Evolutionary conservation across 2,329 filamentous ascomycete genomes (phyloP), one percentile per base, ranked within the genome.

Genomic region (Geoglossum cookeanum): DNA sequence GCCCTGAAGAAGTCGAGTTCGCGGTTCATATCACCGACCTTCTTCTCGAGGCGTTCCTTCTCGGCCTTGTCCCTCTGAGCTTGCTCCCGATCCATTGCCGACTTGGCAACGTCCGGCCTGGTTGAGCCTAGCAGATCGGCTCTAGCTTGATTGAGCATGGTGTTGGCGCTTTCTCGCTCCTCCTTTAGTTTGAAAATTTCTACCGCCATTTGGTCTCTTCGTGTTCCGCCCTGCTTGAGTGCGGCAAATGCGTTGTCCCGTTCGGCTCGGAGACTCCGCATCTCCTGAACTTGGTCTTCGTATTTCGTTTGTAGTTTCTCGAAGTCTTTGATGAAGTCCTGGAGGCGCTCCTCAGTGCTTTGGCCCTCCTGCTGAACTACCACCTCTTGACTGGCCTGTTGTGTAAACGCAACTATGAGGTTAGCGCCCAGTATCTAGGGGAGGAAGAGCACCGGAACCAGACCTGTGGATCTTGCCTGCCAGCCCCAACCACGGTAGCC

Each of bases 1-100:
- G 69, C 65, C 44, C 72, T 68, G 4, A 68, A 72, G 59, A 74
- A 74, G 52, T 74, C 72, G 6, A 70, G 67, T 59, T 73, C 72
- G 8, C 69, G 69, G 48, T 64, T 66, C 53, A 69, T 71, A 55
- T 69, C 72, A 9, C 72, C 68, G 1, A 70, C 64, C 52, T 68
- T 69, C 48, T 66, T 66, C 57, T 69, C 65, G 15, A 72, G 62
- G 22, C 62, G 63, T 8, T 63, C 63, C 44, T 68, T 68, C 37
- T 69, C 67, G 49, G 60, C 65, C 0, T 74, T 60, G 7, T 65
- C 64, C 1, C 67, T 67, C 44, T 68, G 66, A 44, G 61, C 61
- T 59, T 73, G 68, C 60, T 72, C 70, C 22, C 66, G 67, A 1
- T 69, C 68, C 8, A 59, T 61, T 62, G 74, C 72, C 3, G 74